Conservation (phyloP, 1,139 yeast genomes). For the Zygosaccharomyces pseudobailii region DNA sequence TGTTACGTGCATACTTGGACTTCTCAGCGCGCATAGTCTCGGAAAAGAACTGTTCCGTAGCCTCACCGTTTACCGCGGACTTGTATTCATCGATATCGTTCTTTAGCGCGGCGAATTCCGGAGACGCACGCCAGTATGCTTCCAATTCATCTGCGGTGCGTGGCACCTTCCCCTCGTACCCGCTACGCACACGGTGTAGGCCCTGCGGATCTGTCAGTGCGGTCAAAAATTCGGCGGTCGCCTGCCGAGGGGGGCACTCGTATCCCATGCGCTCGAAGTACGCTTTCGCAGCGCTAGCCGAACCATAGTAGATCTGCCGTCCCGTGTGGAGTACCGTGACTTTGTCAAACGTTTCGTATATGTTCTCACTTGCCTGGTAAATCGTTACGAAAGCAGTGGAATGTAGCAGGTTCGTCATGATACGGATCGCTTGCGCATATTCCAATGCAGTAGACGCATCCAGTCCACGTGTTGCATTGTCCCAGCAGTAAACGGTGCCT, state of each 20-base stretch:
- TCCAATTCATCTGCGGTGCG: conserved; percentile 62
- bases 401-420: conserved; percentile 40
- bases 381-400: conserved; percentile 46
- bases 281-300: conserved; percentile 38
- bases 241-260: conserved; percentile 49
- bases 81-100: conserved; percentile 44
- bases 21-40: conserved; percentile 42
- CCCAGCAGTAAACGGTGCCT: conserved; percentile 49
- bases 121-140: conserved; percentile 56
- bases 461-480: conserved; percentile 50
- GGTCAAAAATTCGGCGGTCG: conserved; percentile 43
- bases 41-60: conserved; percentile 38
- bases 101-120: conserved; percentile 40
- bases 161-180: conserved; percentile 48
- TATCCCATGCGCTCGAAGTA: conserved; percentile 38
- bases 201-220: conserved; percentile 37
- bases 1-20: conserved; percentile 36
- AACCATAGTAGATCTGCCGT: conserved; percentile 44
- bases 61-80: conserved; percentile 37
- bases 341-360: conserved; percentile 45
- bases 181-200: background rate
- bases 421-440: conserved; percentile 42
- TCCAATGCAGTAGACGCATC: conserved; percentile 51
- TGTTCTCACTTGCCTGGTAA: conserved; percentile 49
- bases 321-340: conserved; percentile 43